Percentiles rank a stretch among this genome's conserved stretches.
Conservation (phyloP, 257 asterid genomes). For the Plantago elongata region DNA sequence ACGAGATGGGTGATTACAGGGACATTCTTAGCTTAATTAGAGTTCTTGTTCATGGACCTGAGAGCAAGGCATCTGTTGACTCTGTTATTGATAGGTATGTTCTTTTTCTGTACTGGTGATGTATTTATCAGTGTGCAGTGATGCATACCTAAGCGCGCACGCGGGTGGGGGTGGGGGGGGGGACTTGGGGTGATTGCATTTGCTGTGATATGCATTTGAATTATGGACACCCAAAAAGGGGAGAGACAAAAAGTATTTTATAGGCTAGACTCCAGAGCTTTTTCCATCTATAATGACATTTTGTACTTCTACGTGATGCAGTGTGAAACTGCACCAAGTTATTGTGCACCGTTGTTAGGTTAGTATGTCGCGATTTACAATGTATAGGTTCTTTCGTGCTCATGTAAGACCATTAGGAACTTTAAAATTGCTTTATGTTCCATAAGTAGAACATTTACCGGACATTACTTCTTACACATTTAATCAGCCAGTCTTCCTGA, state of each 20-base stretch:
- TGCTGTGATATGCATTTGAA: constrained; percentile 20
- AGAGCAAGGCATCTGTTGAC: constrained; percentile 91
- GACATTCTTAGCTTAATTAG: constrained; percentile 91
- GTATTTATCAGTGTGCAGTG: constrained; percentile 6
- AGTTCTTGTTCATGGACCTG: constrained; percentile 94
- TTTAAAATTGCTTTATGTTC: not conserved
- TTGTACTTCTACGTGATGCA: not conserved
- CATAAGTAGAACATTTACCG: not conserved
- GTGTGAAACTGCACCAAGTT: not conserved
- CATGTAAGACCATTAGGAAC: not conserved
- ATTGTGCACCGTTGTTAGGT: not conserved
- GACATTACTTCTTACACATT: not conserved
- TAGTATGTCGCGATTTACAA: not conserved
- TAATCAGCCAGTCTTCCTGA: too few species aligned
- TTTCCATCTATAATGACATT: too few species aligned
- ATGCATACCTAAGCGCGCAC: constrained; percentile 13
- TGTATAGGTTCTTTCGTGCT: not conserved
- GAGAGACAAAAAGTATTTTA: not conserved
- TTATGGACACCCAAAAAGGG: constrained; percentile 10
- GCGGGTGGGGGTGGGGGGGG: not conserved
- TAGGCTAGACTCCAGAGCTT: too few species aligned
- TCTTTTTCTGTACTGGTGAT: constrained; percentile 11
- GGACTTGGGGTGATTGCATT: not conserved
- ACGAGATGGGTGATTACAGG: constrained; percentile 75
- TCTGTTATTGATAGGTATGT: constrained; percentile 65